Percentiles rank a stretch among this genome's conserved stretches.
Evolutionary conservation across 805 yeast genomes (phyloP).

Genomic region (Metschnikowia picachoensis): DNA sequence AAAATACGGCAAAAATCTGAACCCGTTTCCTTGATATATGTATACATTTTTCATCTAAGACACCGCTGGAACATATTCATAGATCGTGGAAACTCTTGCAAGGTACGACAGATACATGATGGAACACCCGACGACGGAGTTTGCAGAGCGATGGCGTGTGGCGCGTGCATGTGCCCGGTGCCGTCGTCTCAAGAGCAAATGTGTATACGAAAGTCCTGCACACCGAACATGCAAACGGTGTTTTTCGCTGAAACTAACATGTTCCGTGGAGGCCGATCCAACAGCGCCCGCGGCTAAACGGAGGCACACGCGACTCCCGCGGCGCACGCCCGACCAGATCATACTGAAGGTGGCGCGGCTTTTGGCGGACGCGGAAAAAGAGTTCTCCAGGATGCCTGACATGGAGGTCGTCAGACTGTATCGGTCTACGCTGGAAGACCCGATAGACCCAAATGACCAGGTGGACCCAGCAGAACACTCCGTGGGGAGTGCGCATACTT

Average conservation of each 20-base stretch:
- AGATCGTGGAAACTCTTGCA: no score
- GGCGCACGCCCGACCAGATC: slow-evolving; percentile 2
- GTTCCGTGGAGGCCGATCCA: slow-evolving; percentile 52
- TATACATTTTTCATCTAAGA: no score
- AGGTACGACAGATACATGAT: no score
- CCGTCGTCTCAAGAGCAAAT: slow-evolving; percentile 49
- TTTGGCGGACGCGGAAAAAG: slow-evolving; percentile 7
- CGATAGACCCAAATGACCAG: no score
- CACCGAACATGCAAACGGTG: slow-evolving; percentile 45
- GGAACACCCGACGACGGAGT: slow-evolving; percentile 15
- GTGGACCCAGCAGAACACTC: no score
- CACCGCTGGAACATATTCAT: no score
- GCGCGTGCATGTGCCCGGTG: slow-evolving; percentile 54
- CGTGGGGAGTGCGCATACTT: no score
- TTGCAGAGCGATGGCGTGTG: slow-evolving; percentile 44
- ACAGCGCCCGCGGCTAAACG: slow-evolving; percentile 32
- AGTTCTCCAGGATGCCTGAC: slow-evolving; percentile 5
- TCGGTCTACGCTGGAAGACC: no score
- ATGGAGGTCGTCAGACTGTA: background rate
- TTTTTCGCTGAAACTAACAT: slow-evolving; percentile 38
- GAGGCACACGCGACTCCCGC: slow-evolving; percentile 3
- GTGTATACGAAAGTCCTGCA: slow-evolving; percentile 46
- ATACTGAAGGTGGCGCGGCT: slow-evolving; percentile 5
- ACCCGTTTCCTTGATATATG: no score
- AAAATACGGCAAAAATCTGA: no score